Base-by-base conservation (phyloP, 176 grass and related monocot genomes). In the Secale cereale region DNA sequence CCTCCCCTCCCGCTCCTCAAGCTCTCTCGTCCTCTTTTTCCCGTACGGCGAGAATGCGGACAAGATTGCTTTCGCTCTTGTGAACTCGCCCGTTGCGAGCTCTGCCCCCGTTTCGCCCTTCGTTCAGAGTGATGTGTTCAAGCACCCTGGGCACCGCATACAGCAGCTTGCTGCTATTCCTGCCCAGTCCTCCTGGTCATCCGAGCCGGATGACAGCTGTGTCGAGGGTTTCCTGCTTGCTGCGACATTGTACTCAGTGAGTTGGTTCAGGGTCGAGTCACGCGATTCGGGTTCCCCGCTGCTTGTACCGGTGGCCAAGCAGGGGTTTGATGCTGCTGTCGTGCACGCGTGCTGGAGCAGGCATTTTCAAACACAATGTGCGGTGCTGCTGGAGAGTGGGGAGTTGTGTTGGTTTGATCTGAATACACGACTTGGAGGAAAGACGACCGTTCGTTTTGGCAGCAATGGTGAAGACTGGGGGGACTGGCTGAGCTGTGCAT, bases 361-460 rank as follows among this genome's bases (percentile, higher is more conserved):
- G 23, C 96, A 94, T 98, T 70, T 91, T 17, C 60, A 27, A 4
- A 83, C 86, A 17, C 89, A 98, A 56, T 89, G 91, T 32, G 52
- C 46, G 1, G 84, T 89, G 31, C 85, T 98, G 39, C 83, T 98
- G 69, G 89, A 94, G 80, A 92, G 52, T 5, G 91, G 93, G 30
- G 78, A 94, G n/a, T 20, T 98, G 82, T 94, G 87, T 80, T 90
- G 93, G 91, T 95, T 95, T 45, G 79, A 94, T 77, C 76, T 98
- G 69, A 39, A 82, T 82, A 87, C 83, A 5, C 60, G 66, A 36
- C 57, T 37, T 31, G 88, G 88, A 45, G 89, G 88, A 48, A 90
- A 84, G 80, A 87, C 77, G 25, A 94, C 9, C 79, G 40, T 94
- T 78, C 26, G 60, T 79, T 81, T 88, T 75, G 89, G 64, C 37